A percentile compares a stretch with the other conserved stretches of the same genome.
These are phyloP conservation scores for Pulveroboletus sp. DNA, from an alignment of 768 basidiomycete species.

Conservation along the genomic window DNA sequence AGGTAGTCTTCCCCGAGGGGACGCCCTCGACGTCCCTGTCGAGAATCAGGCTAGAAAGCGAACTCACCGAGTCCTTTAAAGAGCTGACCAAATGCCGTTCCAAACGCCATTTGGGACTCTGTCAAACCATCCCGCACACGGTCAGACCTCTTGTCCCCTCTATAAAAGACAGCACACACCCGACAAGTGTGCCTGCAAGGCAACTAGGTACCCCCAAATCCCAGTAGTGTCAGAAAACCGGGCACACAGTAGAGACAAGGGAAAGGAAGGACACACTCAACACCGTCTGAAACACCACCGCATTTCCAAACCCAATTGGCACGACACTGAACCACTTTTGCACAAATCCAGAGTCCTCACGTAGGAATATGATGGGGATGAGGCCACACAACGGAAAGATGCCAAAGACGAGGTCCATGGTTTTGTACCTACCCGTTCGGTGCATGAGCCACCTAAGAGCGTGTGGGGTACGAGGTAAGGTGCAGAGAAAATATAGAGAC, in stretches of 20 bases:
- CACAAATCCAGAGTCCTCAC: conserved; percentile 4
- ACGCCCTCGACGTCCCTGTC: not conserved
- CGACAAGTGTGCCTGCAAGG: conserved; percentile 10
- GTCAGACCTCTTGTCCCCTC: not conserved
- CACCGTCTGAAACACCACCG: conserved; percentile 11
- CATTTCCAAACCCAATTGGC: conserved; percentile 15
- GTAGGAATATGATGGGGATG: conserved; percentile 8
- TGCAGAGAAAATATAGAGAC: conserved; percentile 27
- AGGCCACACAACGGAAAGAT: conserved; percentile 10
- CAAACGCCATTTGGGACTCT: conserved; percentile 1
- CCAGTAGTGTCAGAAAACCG: not conserved
- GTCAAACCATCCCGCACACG: not conserved
- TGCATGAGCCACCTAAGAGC: too few relatives aligned
- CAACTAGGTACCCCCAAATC: not conserved
- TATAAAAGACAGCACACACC: not conserved
- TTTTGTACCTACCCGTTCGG: conserved; percentile 46
- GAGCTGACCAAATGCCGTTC: conserved; percentile 7
- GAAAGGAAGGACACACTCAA: conserved; percentile 2
- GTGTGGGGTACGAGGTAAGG: not conserved
- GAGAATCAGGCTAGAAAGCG: too few relatives aligned
- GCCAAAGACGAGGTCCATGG: conserved; percentile 45
- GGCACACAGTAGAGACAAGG: not conserved
- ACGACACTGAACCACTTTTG: conserved; percentile 12
- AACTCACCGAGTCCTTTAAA: conserved; percentile 11
- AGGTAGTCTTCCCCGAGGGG: too few relatives aligned